phyloP scores from a whole-genome alignment of 2,329 filamentous ascomycete species.

The Pseudocercospora ulei region DNA sequence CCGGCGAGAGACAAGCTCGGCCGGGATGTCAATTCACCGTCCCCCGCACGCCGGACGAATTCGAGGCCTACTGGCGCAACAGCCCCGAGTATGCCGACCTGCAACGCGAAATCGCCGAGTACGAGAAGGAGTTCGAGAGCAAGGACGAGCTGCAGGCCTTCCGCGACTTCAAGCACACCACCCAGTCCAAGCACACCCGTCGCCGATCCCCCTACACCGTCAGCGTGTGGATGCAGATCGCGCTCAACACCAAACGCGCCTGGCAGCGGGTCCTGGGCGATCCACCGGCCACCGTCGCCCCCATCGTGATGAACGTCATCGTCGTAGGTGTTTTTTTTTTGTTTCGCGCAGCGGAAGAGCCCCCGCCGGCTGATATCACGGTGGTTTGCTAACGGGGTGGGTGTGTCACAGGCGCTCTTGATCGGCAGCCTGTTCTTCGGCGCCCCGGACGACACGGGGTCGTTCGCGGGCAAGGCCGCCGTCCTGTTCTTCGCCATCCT shows the following conservation, averaged over 20 bases:
- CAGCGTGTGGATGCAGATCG: conserved; percentile 64
- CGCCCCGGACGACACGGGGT: conserved; percentile 47
- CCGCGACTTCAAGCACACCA: conserved; percentile 37
- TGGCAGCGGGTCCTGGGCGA: conserved; percentile 6
- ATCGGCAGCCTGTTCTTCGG: conserved; percentile 59
- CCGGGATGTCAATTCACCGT: conserved; percentile 35
- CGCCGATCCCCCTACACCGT: conserved; percentile 70
- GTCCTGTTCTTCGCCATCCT: conserved; percentile 55
- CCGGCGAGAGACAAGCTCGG: conserved; percentile 40
- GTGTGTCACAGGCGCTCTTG: conserved; percentile 47
- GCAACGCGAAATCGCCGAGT: conserved; percentile 40
- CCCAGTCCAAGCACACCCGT: conserved; percentile 44
- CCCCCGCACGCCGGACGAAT: conserved; percentile 41
- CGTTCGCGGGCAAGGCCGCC: conserved; percentile 55
- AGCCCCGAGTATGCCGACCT: conserved; percentile 54
- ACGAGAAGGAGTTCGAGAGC: conserved; percentile 46
- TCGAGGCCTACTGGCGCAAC: conserved; percentile 41
- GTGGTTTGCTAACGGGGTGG: neutral
- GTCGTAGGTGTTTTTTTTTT: no score
- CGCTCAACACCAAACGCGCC: conserved; percentile 56
- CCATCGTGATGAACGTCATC: conserved; percentile 59
- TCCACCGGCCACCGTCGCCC: conserved; percentile 28
- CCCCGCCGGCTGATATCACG: neutral
- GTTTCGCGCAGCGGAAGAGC: conserved; percentile 56
- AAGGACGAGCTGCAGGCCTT: conserved; percentile 37